phyloP scores from a whole-genome alignment of 441 rosid genomes.

The Populus tomentosa region DNA sequence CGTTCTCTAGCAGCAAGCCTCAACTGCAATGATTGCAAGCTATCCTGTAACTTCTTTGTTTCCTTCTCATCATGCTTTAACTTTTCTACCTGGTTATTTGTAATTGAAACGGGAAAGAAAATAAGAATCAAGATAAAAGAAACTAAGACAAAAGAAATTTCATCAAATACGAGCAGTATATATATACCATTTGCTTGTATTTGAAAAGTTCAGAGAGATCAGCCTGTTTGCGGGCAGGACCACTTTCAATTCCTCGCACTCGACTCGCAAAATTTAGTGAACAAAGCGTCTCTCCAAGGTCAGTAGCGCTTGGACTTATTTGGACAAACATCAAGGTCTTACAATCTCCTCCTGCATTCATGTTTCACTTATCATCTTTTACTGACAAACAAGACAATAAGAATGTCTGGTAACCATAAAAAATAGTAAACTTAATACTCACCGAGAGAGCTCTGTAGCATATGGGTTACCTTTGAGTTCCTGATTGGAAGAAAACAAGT shows the following conservation, averaged over 20 bases:
- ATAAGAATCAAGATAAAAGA: neutral
- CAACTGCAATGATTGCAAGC: slow-evolving; percentile 67
- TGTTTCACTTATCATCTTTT: slow-evolving; percentile 10
- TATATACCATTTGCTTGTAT: slow-evolving; percentile 77
- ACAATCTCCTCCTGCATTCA: slow-evolving; percentile 78
- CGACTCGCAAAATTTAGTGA: slow-evolving; percentile 78
- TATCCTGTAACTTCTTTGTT: slow-evolving; percentile 75
- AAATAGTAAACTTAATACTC: slow-evolving; percentile 17
- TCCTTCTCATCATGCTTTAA: slow-evolving; percentile 86
- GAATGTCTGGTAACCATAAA: neutral
- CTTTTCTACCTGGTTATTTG: slow-evolving; percentile 62
- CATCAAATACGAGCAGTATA: neutral
- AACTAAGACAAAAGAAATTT: neutral
- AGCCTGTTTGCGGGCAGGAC: slow-evolving; percentile 81
- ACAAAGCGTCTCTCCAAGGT: slow-evolving; percentile 89
- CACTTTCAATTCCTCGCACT: slow-evolving; percentile 81
- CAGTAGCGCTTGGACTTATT: slow-evolving; percentile 75
- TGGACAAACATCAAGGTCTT: slow-evolving; percentile 94
- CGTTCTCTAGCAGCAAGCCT: slow-evolving; percentile 80
- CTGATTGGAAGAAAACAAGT: slow-evolving; percentile 33
- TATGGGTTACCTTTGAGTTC: slow-evolving; percentile 86
- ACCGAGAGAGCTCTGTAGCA: slow-evolving; percentile 46
- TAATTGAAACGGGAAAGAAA: too few species aligned
- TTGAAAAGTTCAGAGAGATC: slow-evolving; percentile 64
- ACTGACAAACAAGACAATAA: neutral